Conservation (phyloP, 441 rosid species). For the Populus trichocarpa region DNA sequence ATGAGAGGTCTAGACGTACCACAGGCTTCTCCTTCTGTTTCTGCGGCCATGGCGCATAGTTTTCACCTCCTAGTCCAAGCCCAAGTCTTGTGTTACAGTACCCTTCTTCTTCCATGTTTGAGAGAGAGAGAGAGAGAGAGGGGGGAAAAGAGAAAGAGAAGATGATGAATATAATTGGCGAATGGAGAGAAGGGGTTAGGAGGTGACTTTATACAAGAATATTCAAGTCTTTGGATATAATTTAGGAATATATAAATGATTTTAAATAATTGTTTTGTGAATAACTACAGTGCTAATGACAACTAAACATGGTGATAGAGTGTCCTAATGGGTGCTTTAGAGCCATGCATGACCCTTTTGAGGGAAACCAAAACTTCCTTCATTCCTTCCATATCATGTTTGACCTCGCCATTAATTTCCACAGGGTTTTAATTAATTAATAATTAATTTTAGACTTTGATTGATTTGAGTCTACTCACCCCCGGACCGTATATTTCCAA, state of each 20-base stretch:
- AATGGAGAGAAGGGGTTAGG: neutral
- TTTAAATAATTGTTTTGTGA: neutral
- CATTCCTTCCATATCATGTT: neutral
- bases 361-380: slow-evolving; percentile 27
- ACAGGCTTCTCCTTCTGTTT: slow-evolving; percentile 3
- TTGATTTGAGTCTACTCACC: neutral
- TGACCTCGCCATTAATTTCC: slow-evolving; percentile 4
- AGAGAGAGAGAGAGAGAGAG: neutral
- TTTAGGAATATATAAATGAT: slow-evolving; percentile 7
- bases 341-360: slow-evolving; percentile 13
- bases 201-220: slow-evolving; percentile 5
- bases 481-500: neutral
- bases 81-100: slow-evolving; percentile 15
- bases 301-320: neutral
- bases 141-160: neutral
- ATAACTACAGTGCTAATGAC: neutral
- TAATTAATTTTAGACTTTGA: neutral
- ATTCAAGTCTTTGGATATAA: slow-evolving; percentile 13
- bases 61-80: slow-evolving; percentile 22
- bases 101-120: slow-evolving; percentile 17
- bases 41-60: neutral
- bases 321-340: slow-evolving; percentile 20
- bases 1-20: slow-evolving; percentile 30
- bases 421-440: neutral
- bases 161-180: neutral